Conservation (phyloP, 2,329 filamentous ascomycete genomes). For the Lachnum nothofagi region DNA sequence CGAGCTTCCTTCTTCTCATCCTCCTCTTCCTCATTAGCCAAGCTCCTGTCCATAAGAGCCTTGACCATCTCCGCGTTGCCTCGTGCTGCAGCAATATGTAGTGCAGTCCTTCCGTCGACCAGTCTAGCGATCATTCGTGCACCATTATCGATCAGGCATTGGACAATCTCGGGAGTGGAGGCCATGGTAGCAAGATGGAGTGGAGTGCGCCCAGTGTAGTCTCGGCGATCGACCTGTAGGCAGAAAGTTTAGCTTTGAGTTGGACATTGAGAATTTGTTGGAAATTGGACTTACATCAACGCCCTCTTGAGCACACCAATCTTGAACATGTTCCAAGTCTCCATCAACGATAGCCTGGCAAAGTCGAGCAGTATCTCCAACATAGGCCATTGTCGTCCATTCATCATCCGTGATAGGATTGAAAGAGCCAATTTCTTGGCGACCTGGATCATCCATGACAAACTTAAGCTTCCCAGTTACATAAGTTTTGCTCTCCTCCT, state of each 20-base stretch:
- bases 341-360: conserved; percentile 77
- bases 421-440: conserved; percentile 69
- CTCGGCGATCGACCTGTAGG: conserved; percentile 60
- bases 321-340: conserved; percentile 63
- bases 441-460: conserved; percentile 73
- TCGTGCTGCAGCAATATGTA: conserved; percentile 73
- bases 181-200: conserved; percentile 69
- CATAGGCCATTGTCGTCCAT: conserved; percentile 88
- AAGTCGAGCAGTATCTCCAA: conserved; percentile 70
- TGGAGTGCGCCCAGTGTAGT: conserved; percentile 73
- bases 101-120: conserved; percentile 72
- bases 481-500: conserved; percentile 70
- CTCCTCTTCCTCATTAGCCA: conserved; percentile 65
- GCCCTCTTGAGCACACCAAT: conserved; percentile 64
- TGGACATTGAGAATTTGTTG: too few species aligned
- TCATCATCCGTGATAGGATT: conserved; percentile 76
- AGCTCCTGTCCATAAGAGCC: conserved; percentile 67
- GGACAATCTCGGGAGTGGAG: conserved; percentile 65
- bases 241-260: too few species aligned
- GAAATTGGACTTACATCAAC: conserved; percentile 47
- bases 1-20: conserved; percentile 50
- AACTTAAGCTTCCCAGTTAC: conserved; percentile 70
- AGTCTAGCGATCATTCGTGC: conserved; percentile 69
- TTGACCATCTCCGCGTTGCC: conserved; percentile 66
- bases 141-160: conserved; percentile 64